Evolutionary conservation across 768 basidiomycete species (phyloP), one percentile per base, ranked within the genome.

Genomic region (Pholiota conissans): DNA sequence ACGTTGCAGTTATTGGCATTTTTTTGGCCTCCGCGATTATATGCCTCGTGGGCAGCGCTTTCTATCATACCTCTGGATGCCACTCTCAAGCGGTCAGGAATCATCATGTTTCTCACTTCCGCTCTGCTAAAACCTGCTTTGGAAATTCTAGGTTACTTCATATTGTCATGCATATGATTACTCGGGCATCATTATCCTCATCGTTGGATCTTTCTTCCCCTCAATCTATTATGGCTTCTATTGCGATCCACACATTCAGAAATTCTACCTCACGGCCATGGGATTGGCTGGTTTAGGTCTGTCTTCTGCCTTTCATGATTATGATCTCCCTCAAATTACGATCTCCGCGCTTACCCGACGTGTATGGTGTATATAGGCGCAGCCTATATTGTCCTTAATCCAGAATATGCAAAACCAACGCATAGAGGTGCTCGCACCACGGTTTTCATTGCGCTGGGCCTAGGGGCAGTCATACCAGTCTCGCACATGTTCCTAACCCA

Each of bases 141-240:
- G 34, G 61, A 45, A 34, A 16, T 16, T 54, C 27, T 58, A 90
- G 89, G 81, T 88, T 40, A 75, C 83, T 27, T 70, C 77, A 34
- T 73, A 73, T 51, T 92, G 85, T 67, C 83, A 89, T 68, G 78
- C 81, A 14, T 73, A 89, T 45, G 91, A 90, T 71, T 90, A 95
- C 70, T 74, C 89, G 27, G 94, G 94, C 10, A 96, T 96, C 61
- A 81, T 89, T 49, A 79, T 86, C 29, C 79, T 92, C 55, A 91
- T 77, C 39, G 85, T 90, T 42, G 93, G 93, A 24, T 93, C 91
- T 30, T 88, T 87, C 69, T 84, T 84, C 62, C 89, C 93, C 5
- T 83, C 79, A 60, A 74, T 95, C 37, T 89, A 88, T 67, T 93
- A 92, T 67, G 87, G 83, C 2, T 91, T 91, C 71, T 89, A 81